Evolutionary conservation across 495 filamentous ascomycete genomes (phyloP).

Genomic region (Penicillium roqueforti): DNA sequence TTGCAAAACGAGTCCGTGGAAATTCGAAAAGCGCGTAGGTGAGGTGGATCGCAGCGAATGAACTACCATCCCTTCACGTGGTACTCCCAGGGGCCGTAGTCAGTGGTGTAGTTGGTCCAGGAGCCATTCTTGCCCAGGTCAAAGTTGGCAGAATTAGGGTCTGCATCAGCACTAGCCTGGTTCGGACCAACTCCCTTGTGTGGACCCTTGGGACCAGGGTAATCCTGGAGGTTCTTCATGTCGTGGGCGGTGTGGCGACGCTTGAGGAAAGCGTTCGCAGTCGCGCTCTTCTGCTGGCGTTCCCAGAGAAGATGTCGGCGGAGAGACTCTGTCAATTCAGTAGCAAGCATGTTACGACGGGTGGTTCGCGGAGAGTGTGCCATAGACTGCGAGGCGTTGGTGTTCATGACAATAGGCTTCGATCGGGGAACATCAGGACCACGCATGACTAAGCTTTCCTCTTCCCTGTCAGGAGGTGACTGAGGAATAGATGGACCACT

Average conservation of each 20-base stretch:
- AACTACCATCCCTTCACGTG: constrained; percentile 66
- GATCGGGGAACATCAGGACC: constrained; percentile 70
- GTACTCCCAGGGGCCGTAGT: constrained; percentile 63
- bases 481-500: constrained; percentile 68
- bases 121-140: constrained; percentile 55
- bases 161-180: constrained; percentile 14
- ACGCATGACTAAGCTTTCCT: constrained; percentile 67
- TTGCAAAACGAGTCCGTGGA: constrained; percentile 14
- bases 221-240: constrained; percentile 75
- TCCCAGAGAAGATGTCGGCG: constrained; percentile 79
- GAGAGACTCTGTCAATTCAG: constrained; percentile 81
- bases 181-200: constrained; percentile 19
- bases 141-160: constrained; percentile 19
- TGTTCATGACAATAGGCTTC: constrained; percentile 79
- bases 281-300: constrained; percentile 84
- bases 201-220: constrained; percentile 48
- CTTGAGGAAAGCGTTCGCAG: constrained; percentile 83
- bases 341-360: constrained; percentile 92
- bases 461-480: constrained; percentile 67
- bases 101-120: constrained; percentile 59
- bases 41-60: constrained; percentile 8
- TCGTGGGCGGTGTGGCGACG: constrained; percentile 88
- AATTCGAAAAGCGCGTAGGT: neutral
- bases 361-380: constrained; percentile 87
- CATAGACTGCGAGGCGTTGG: constrained; percentile 50